Evolutionary conservation across 2,329 filamentous ascomycete genomes (phyloP).

Genomic region (Mariannaea sp.): DNA sequence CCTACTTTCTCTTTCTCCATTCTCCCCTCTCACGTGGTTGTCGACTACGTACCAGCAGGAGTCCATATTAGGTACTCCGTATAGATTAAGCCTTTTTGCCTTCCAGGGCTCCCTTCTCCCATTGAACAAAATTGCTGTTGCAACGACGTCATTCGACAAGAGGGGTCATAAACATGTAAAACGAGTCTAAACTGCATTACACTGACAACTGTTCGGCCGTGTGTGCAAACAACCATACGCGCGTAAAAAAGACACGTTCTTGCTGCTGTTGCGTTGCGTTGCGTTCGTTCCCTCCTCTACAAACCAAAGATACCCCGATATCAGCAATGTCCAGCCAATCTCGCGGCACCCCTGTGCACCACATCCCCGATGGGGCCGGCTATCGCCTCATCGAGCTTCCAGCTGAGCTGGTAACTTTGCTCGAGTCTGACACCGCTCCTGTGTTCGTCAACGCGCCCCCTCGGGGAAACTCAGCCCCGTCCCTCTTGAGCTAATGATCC

Average conservation of each 20-base stretch:
- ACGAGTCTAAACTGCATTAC: not conserved
- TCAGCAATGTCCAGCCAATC: slow-evolving; percentile 52
- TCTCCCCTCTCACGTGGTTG: no score
- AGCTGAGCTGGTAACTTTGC: slow-evolving; percentile 58
- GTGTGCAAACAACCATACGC: slow-evolving; percentile 2
- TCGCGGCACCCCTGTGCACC: slow-evolving; percentile 55
- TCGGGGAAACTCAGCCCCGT: not conserved
- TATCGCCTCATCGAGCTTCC: slow-evolving; percentile 69
- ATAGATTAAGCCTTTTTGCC: no score
- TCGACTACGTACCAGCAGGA: no score
- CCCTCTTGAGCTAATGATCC: not conserved
- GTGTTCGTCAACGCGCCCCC: slow-evolving; percentile 49
- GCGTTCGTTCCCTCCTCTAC: not conserved
- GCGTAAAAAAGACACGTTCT: not conserved
- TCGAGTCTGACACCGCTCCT: slow-evolving; percentile 59
- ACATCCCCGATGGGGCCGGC: slow-evolving; percentile 53
- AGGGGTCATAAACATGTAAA: not conserved
- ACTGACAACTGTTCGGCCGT: not conserved
- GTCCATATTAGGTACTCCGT: no score
- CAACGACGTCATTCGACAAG: slow-evolving; percentile 16
- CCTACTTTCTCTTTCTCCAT: no score
- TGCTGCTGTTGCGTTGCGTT: not conserved
- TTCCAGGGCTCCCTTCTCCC: no score
- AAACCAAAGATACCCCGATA: not conserved
- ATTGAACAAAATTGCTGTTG: slow-evolving; percentile 11